Base-by-base conservation (phyloP, 2,329 filamentous ascomycete genomes). In the Aspergillus costaricaensis region DNA sequence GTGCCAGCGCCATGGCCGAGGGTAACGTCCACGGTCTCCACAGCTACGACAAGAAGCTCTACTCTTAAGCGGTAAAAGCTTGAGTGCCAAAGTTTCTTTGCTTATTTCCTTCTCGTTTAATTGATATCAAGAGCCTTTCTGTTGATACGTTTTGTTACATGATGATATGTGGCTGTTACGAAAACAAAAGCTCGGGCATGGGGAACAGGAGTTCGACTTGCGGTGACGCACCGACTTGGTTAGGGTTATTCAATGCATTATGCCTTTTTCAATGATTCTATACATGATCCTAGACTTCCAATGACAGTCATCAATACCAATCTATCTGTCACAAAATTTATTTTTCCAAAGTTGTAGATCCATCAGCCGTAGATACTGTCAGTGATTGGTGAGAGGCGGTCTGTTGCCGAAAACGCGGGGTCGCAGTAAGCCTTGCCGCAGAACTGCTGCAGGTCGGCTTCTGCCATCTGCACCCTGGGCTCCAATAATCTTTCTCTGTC, bases 21-120 rank as follows among this genome's bases (percentile, higher is more conserved):
- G 95, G 95, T 66, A 95, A 94, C 75, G 93, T 99, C 63, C 96
- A 98, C 82, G 87, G 87, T 61, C 92, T 99, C 85, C 92, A 98
- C 83, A 94, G 91, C 76, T 98, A 96, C 77, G 95, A 98, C 85
- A 99, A 99, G 90, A 99, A 98, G 86, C 90, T 99, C 68, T 99
- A 96, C 81, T 92, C 92, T 72, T 97, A 87, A 75, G 64, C 48
- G 53, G 62, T 59, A 19, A 59, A 43, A 64, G 60, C 64, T 57
- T 65, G 55, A 64, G 41, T 15, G 41, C 49, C 21, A 8, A 14
- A 36, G 32, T 53, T 27, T 23, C 49, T 39, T 50, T 50, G 41
- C 23, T 47, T 39, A 32, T 55, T 58, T 52, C 43, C 66, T 67
- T 50, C 66, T 62, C 43, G 65, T 58, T 63, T 63, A 65, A 63